These are phyloP conservation scores for Zymoseptoria brevis DNA, from an alignment of 2,329 filamentous ascomycete genomes.

Conservation along the genomic window DNA sequence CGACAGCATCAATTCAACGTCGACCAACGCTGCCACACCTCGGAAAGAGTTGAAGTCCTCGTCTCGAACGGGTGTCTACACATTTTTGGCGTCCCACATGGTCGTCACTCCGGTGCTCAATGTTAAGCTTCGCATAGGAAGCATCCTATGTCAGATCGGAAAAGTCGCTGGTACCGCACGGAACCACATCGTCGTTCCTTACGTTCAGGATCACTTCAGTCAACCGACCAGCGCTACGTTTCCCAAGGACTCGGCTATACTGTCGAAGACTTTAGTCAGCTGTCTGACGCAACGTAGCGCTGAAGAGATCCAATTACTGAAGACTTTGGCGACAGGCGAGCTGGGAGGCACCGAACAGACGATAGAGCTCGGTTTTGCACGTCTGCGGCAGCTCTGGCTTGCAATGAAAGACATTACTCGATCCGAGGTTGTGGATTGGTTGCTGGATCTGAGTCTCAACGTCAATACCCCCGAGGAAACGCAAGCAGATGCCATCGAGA, in stretches of 20 bases:
- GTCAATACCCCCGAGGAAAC: slow-evolving; percentile 31
- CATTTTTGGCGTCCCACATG: slow-evolving; percentile 66
- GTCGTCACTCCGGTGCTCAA: slow-evolving; percentile 58
- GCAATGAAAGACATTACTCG: slow-evolving; percentile 58
- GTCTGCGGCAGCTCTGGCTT: slow-evolving; percentile 65
- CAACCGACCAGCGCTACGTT: slow-evolving; percentile 42
- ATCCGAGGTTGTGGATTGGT: slow-evolving; percentile 51
- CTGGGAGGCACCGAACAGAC: slow-evolving; percentile 42
- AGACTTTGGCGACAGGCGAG: slow-evolving; percentile 42
- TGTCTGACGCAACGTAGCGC: slow-evolving; percentile 49
- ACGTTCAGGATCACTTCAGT: slow-evolving; percentile 61
- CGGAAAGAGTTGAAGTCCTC: slow-evolving; percentile 49
- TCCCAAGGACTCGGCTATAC: slow-evolving; percentile 39
- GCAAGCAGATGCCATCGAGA: slow-evolving; percentile 55
- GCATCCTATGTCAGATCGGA: slow-evolving; percentile 60
- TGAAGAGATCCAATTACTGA: slow-evolving; percentile 49
- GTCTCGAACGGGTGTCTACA: slow-evolving; percentile 56
- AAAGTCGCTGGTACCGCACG: slow-evolving; percentile 67
- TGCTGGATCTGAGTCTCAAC: slow-evolving; percentile 49
- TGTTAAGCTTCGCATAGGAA: slow-evolving; percentile 66
- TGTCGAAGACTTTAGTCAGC: slow-evolving; percentile 47
- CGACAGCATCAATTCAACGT: slow-evolving; percentile 45
- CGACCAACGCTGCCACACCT: slow-evolving; percentile 12
- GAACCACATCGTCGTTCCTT: slow-evolving; percentile 66
- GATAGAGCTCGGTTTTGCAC: slow-evolving; percentile 57